phyloP scores from a whole-genome alignment of 2,329 filamentous ascomycete genomes.

The Monosporascus sp. region DNA sequence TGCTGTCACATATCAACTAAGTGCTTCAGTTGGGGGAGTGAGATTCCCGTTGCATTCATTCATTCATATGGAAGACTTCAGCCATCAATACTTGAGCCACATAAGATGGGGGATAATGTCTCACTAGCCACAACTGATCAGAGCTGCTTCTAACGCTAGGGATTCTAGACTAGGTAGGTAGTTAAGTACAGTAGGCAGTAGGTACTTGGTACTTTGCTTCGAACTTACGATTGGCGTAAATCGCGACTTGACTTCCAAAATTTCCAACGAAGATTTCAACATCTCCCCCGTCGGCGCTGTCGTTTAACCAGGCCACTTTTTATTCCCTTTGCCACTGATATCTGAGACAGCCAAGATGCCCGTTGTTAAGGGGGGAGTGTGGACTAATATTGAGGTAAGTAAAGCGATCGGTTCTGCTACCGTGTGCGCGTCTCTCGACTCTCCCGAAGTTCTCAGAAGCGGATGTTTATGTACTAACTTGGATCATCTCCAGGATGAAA shows the following conservation, averaged over 20 bases:
- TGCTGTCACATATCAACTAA: too few relatives aligned
- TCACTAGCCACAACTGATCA: neutral
- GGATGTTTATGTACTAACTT: neutral
- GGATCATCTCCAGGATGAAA: constrained; percentile 67
- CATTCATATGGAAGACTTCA: too few relatives aligned
- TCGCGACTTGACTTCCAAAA: neutral
- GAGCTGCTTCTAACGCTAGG: too few relatives aligned
- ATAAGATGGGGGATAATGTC: neutral
- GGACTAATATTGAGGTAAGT: constrained; percentile 57
- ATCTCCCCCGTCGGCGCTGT: neutral
- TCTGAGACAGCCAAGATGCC: constrained; percentile 47
- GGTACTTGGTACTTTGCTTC: too few relatives aligned
- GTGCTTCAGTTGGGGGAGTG: too few relatives aligned
- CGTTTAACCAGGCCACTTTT: constrained; percentile 4
- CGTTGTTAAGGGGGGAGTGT: constrained; percentile 69
- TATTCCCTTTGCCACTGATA: neutral
- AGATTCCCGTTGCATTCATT: too few relatives aligned
- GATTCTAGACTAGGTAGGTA: neutral
- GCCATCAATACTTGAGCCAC: neutral
- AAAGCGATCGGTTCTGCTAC: neutral
- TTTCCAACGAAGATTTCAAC: neutral
- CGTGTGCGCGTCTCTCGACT: neutral
- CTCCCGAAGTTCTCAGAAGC: neutral
- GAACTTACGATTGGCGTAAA: neutral
- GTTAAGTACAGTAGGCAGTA: too few relatives aligned